Evolutionary conservation across 768 basidiomycete genomes (phyloP), one percentile per base, ranked within the genome.

Genomic region (Brasilioporus rufonigricans): DNA sequence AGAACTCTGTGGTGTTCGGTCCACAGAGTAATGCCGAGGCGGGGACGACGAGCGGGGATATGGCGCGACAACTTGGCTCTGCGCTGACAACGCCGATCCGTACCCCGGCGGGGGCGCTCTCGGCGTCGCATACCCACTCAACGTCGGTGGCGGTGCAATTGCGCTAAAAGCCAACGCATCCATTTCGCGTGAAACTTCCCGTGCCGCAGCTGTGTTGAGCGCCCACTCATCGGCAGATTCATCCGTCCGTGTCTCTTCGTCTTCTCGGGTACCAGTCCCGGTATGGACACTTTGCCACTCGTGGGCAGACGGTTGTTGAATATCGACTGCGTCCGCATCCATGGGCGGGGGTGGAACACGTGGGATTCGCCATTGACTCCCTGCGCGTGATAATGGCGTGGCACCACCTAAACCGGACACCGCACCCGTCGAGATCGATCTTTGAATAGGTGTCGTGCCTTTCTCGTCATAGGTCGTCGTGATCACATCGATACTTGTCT

Each of bases 201-300:
- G 77, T 5, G 86, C 86, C 26, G 84, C 87, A 18, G 87, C 88
- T 1, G 80, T 82, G 59, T 85, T 82, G 27, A 81, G 75, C n/a
- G 74, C 75, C 4, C 67, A 72, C 58, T 86, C 85, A 12, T 84
- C 80, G 9, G 78, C 75, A 5, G 52, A 56, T 52, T 65, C 62
- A 6, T 56, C 59, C 13, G 55, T 60, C n/a, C 38, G 48, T 21
- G n/a, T 31, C 31, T 78, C 63, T 0, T 77, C 62, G 0, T 77
- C 62, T 5, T 61, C 62, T 19, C 59, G 56, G 21, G n/a, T 32
- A 44, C 41, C 46, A 12, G 41, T 31, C 23, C 41, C 48, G 39
- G 44, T 35, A 7, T 54, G 49, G 21, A 53, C 0, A 19, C 56
- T 60, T 18, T 50, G 57, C 19, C 40, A 49, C 9, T 60, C 48